phyloP scores from a whole-genome alignment of 139 green algal genomes.

The Chlorokybus atmophyticus region DNA sequence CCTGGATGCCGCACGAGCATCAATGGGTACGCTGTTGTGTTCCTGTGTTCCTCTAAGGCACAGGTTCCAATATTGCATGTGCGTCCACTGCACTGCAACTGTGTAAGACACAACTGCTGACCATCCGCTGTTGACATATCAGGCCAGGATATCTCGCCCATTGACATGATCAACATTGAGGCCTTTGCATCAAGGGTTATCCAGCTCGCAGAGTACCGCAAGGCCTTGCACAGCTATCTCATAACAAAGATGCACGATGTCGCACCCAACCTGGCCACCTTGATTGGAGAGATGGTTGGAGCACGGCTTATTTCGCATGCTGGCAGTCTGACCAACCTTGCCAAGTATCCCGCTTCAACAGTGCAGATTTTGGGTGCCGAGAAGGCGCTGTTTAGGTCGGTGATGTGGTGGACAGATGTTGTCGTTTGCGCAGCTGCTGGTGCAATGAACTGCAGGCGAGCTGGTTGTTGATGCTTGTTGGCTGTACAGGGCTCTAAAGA shows the following conservation, averaged over 20 bases:
- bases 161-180: constrained; percentile 97
- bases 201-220: constrained; percentile 81
- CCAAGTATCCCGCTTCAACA: constrained; percentile 93
- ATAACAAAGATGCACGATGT: constrained; percentile 74
- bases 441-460: not conserved
- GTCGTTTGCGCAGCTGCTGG: not conserved
- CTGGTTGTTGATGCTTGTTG: too few relatives aligned
- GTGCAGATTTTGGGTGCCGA: constrained; percentile 99
- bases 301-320: constrained; percentile 87
- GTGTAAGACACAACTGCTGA: too few relatives aligned
- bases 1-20: constrained; percentile 29
- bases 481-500: constrained; percentile 91
- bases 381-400: constrained; percentile 90
- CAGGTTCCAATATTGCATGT: not conserved
- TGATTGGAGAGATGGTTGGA: constrained; percentile 93
- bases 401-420: constrained; percentile 6
- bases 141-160: constrained; percentile 89
- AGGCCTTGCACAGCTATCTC: constrained; percentile 63
- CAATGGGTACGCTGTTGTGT: constrained; percentile 25
- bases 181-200: constrained; percentile 86
- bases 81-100: not conserved
- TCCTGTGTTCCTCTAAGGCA: not conserved
- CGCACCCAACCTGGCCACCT: constrained; percentile 84
- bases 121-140: too few relatives aligned
- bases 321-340: constrained; percentile 87